A percentile compares a stretch with the other conserved stretches of the same genome.
phyloP scores from a whole-genome alignment of 352 stramenopile genomes.

The Pythium graminicola region DNA sequence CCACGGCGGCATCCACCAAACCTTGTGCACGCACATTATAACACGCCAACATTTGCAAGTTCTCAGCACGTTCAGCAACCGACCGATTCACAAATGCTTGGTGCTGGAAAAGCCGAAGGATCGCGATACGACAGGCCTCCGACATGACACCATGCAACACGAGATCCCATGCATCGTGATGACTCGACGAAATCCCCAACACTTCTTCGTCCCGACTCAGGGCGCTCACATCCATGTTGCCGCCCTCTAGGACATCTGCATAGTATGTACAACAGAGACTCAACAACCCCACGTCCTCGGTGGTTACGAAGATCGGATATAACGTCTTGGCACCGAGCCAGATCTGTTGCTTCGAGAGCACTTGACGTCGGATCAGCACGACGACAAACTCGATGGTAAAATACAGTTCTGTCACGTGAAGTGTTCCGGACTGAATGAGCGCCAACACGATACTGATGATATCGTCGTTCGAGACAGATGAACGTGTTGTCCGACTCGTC shows the following conservation, averaged over 20 bases:
- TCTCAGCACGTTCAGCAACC: slow-evolving; percentile 9
- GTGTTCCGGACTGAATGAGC: slow-evolving; percentile 22
- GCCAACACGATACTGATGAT: slow-evolving; percentile 39
- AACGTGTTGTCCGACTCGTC: slow-evolving; percentile 22
- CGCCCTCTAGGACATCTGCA: slow-evolving; percentile 51
- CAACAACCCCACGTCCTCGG: slow-evolving; percentile 35
- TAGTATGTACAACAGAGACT: slow-evolving; percentile 58
- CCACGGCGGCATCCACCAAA: slow-evolving; percentile 51
- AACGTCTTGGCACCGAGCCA: slow-evolving; percentile 44
- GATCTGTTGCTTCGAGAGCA: slow-evolving; percentile 42
- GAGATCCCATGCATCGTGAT: slow-evolving; percentile 44
- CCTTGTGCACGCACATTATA: slow-evolving; percentile 66
- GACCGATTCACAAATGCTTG: slow-evolving; percentile 15
- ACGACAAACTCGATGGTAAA: slow-evolving; percentile 61
- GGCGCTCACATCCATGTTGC: slow-evolving; percentile 35
- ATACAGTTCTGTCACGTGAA: slow-evolving; percentile 50
- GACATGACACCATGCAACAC: slow-evolving; percentile 40
- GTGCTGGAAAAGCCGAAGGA: slow-evolving; percentile 48
- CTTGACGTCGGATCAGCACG: slow-evolving; percentile 47
- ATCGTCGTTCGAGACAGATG: slow-evolving; percentile 22
- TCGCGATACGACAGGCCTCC: slow-evolving; percentile 22
- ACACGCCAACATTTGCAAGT: slow-evolving; percentile 50
- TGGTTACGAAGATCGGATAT: slow-evolving; percentile 34
- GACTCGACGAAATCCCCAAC: slow-evolving; percentile 12
- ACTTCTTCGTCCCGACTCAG: slow-evolving; percentile 16